These are phyloP conservation scores for Coemansia sp. DNA, from an alignment of 192 early-diverging fungal genomes.

Conservation along the genomic window DNA sequence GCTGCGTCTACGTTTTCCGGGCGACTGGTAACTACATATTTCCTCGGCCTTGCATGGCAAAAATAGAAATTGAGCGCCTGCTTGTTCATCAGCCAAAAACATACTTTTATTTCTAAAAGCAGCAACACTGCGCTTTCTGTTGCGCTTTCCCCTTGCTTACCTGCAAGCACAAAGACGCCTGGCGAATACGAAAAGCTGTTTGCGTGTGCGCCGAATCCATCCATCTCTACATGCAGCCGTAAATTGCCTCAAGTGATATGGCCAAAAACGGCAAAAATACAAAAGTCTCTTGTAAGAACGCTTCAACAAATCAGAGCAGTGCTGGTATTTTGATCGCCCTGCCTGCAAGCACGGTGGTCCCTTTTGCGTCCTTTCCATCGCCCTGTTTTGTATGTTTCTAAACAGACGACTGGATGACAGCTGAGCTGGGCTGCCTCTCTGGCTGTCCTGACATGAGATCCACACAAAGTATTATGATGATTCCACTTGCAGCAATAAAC, in stretches of 20 bases:
- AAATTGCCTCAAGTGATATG: conserved; percentile 1
- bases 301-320: background rate
- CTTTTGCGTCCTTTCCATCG: background rate
- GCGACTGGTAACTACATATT: conserved; percentile 68
- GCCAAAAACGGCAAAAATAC: background rate
- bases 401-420: background rate
- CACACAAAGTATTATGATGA: background rate
- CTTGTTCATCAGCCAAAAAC: too few species aligned
- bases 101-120: background rate
- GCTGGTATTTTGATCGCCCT: background rate
- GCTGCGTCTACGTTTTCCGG: conserved; percentile 75
- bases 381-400: background rate
- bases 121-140: background rate
- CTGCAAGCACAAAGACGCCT: conserved; percentile 70
- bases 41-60: background rate
- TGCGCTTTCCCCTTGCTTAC: conserved; percentile 30
- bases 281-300: background rate
- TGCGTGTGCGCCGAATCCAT: conserved; percentile 46
- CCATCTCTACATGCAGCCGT: conserved; percentile 46
- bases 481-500: background rate
- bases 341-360: too few species aligned
- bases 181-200: conserved; percentile 16
- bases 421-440: background rate
- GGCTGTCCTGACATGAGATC: background rate
- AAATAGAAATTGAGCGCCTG: background rate